Evolutionary conservation across 2,329 filamentous ascomycete species (phyloP), one percentile per base, ranked within the genome.

Genomic region (Paracoccidioides brasiliensis): DNA sequence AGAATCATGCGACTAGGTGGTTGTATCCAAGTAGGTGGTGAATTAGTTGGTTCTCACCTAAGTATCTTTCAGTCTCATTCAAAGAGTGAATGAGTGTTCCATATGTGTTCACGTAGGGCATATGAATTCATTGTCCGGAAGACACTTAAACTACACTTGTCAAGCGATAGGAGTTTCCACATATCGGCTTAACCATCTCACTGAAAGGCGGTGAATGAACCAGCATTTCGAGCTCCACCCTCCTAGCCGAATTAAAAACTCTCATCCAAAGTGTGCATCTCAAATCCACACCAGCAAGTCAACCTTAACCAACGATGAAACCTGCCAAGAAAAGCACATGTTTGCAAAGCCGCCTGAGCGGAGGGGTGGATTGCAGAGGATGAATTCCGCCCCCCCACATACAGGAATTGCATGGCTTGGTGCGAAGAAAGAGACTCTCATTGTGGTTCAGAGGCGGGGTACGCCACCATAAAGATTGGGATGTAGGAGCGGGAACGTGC

Each of bases 321-420:
- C 35, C 14, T 41, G 35, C 49, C 35, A 52, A 52, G 49, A 42
- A 7, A 33, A 52, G 38, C 37, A 52, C 49, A 52, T 52, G 49
- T 37, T 52, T 42, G n/a, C 48, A 28, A 37, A 40, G 32, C 3
- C 49, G 49, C 22, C 35, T 32, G 28, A 9, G 12, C 49, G 49
- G 49, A 51, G 40, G 49, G 35, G 40, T 10, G n/a, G 22, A 37
- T n/a, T 9, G 35, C 22, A 22, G 22, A 22, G 22, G 22, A 22
- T 22, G 22, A 22, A 22, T 22, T 22, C 22, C 22, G 22, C 22
- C 37, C 7, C 40, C 28, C 28, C 38, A 15, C 35, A 40, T n/a
- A 37, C 48, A 28, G 14, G 45, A 10, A 37, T 40, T 28, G n/a
- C n/a, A 50, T 38, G 33, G 46, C n/a, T 6, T 22, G 14, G n/a